These are phyloP conservation scores for Penstemon eatonii DNA, from an alignment of 257 asterid genomes.

Conservation along the genomic window DNA sequence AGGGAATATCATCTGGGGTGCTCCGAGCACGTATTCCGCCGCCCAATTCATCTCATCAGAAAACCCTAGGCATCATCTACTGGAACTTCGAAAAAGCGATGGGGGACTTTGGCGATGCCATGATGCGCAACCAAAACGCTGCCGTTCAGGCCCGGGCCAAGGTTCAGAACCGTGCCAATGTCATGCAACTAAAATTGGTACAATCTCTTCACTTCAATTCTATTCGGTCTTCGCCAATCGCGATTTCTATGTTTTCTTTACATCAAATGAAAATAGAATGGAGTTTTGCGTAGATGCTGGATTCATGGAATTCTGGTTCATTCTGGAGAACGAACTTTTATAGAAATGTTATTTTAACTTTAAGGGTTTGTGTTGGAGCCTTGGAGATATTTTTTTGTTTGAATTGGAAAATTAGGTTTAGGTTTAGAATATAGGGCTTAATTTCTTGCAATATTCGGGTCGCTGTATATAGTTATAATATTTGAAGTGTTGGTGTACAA, in stretches of 20 bases:
- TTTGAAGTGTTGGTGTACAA: too few species aligned
- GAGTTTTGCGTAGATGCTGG: constrained; percentile 1
- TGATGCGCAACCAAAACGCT: constrained; percentile 84
- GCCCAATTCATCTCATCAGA: constrained; percentile 17
- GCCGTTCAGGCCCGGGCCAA: constrained; percentile 94
- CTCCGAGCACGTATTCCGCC: constrained; percentile 5
- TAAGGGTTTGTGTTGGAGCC: not conserved
- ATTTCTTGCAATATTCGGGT: too few species aligned
- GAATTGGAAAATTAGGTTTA: too few species aligned
- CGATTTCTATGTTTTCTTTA: constrained; percentile 3
- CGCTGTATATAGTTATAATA: too few species aligned
- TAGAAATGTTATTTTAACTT: not conserved
- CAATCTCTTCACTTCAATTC: constrained; percentile 1
- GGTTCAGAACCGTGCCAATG: constrained; percentile 92
- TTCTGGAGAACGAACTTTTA: not conserved
- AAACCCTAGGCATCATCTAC: constrained; percentile 28
- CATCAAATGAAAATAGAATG: not conserved
- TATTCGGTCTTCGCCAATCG: constrained; percentile 9
- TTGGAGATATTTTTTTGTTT: too few species aligned
- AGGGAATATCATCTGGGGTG: not conserved
- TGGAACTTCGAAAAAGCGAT: constrained; percentile 35
- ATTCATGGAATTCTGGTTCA: constrained; percentile 4
- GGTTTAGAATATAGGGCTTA: too few species aligned
- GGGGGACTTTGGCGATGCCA: constrained; percentile 91
- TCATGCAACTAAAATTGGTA: constrained; percentile 92